Percentiles rank a stretch among this genome's conserved stretches.
These are phyloP conservation scores for Candida vaughaniae DNA, from an alignment of 805 yeast genomes.

Conservation along the genomic window DNA sequence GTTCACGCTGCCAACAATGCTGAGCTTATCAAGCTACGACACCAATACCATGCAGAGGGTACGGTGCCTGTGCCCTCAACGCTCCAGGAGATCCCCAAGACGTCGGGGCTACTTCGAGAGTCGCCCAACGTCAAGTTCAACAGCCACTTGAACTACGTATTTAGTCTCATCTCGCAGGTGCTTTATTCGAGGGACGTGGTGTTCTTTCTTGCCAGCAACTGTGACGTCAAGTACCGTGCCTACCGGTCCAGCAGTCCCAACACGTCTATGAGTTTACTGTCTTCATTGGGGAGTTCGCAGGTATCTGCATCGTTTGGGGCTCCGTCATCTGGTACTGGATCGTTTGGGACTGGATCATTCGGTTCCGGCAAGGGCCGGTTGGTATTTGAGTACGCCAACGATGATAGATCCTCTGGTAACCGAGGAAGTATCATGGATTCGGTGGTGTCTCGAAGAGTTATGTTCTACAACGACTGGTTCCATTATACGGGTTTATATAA, in stretches of 20 bases:
- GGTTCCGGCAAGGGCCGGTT: constrained; percentile 6
- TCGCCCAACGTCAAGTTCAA: constrained; percentile 32
- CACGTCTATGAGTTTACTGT: background rate
- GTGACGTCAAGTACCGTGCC: constrained; percentile 27
- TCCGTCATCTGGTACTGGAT: background rate
- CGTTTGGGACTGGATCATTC: background rate
- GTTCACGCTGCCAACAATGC: constrained; percentile 29
- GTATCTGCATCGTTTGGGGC: background rate
- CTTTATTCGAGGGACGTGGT: constrained; percentile 23
- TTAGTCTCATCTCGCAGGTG: constrained; percentile 23
- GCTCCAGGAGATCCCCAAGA: constrained; percentile 28
- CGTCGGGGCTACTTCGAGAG: constrained; percentile 26
- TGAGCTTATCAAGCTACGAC: constrained; percentile 18
- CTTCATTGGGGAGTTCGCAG: constrained; percentile 3
- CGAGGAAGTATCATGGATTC: constrained; percentile 14
- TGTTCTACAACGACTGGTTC: constrained; percentile 39
- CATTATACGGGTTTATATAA: constrained; percentile 11
- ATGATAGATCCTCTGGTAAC: background rate
- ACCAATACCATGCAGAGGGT: constrained; percentile 23
- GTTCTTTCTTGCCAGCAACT: constrained; percentile 28
- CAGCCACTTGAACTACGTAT: constrained; percentile 26
- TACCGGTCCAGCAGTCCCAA: background rate
- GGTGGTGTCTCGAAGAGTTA: constrained; percentile 21
- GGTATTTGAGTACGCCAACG: constrained; percentile 9
- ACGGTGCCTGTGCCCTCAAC: constrained; percentile 8